phyloP scores from a whole-genome alignment of 176 grass and related monocot genomes.

The Musa beccarii region DNA sequence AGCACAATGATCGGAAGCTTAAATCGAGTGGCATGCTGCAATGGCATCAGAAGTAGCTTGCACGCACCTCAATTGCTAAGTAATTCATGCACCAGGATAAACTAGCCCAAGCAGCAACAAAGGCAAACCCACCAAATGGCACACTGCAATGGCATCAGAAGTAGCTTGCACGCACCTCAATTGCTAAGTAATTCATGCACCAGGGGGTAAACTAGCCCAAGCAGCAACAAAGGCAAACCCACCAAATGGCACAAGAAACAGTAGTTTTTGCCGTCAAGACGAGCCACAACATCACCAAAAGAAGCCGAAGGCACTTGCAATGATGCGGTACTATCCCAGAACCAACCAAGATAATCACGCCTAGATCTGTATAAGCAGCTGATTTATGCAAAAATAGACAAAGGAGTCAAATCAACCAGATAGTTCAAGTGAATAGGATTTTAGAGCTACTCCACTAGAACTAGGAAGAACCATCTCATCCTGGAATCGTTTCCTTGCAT shows the following conservation, averaged over 20 bases:
- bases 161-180: neutral
- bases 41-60: neutral
- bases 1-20: neutral
- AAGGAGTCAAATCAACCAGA: too few species aligned
- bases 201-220: slow-evolving; percentile 72
- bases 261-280: slow-evolving; percentile 33
- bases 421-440: too few species aligned
- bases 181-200: slow-evolving; percentile 7
- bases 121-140: slow-evolving; percentile 72
- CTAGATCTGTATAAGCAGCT: too few species aligned
- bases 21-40: neutral
- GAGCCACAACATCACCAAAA: neutral
- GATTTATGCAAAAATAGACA: too few species aligned
- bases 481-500: too few species aligned
- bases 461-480: too few species aligned
- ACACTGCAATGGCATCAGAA: neutral
- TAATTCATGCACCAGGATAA: slow-evolving; percentile 35
- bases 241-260: slow-evolving; percentile 53
- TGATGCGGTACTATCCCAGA: too few species aligned
- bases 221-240: slow-evolving; percentile 79
- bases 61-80: neutral
- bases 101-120: slow-evolving; percentile 78
- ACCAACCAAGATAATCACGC: too few species aligned
- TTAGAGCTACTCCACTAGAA: too few species aligned
- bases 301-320: too few species aligned